Base-by-base conservation (phyloP, 129 eudicot genomes). In the Glebionis coronaria region DNA sequence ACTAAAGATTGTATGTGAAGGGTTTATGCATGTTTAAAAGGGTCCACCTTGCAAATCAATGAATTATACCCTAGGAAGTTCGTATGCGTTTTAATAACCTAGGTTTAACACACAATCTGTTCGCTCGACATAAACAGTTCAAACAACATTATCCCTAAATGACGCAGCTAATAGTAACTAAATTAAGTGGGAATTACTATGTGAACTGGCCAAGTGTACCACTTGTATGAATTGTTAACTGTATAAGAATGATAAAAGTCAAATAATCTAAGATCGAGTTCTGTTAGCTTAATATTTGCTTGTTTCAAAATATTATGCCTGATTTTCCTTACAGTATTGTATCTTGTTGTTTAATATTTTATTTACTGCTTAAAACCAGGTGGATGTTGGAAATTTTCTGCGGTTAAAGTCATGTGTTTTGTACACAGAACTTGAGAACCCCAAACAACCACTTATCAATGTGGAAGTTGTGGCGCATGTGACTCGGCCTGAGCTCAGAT, bases 401-500 rank as follows among this genome's bases (percentile, higher is more conserved):
- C 96, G 97, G 46, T 72, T 93, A 72, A 93, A 93, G 73, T 88
- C 98, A 1, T 88, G 95, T 72, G 92, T 93, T 65, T 63, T 93
- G 84, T 93, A 58, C 72, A 93, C 97, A 5, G 92, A 93, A 78
- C 96, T 88, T 35, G 95, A 86, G 73, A 70, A 86, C 75, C 91
- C 88, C 5, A 44, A 61, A 14, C 68, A 64, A 61, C 98, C 98
- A 12, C 72, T 88, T 52, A 88, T 93, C 23, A 93, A 93, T 51
- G 89, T 88, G 52, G 98, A 93, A 82, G 98, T 93, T 31, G 96
- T 88, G 16, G 98, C 98, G 71, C 98, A 88, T 80, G 98, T 93
- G 68, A 88, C 86, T 19, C 79, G 95, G 23, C 98, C 98, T 12
- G 98, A 93, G 63, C 79, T 80, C 62, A 82, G 96, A 70, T 69